Evolutionary conservation across 768 basidiomycete genomes (phyloP), one percentile per base, ranked within the genome.

Genomic region (Pholiota molesta): DNA sequence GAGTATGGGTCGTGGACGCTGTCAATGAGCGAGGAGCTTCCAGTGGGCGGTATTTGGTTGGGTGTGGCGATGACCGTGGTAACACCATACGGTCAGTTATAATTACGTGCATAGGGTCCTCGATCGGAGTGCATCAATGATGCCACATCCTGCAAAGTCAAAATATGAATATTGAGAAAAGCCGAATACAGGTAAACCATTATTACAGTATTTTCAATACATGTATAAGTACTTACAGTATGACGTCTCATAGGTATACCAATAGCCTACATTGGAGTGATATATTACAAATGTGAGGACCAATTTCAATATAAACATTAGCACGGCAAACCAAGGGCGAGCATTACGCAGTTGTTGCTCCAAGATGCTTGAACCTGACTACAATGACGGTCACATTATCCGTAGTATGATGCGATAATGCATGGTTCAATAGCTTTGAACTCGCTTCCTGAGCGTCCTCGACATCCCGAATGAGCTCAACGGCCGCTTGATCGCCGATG

Each of bases 321-420:
- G 47, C 47, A 26, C 11, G 47, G n/a, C 23, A 9, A 39, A 17
- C 17, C 14, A 11, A 19, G 6, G 16, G 29, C n/a, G 17, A 40
- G 16, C 31, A 51, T 61, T 57, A 60, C 55, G 40, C 56, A 45
- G 62, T 40, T 39, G 64, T 45, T 11, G 47, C 58, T 58, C 54
- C 64, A 45, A 59, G 61, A 55, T 79, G 77, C 70, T 88, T 89
- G 81, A 97, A 92, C 53, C 93, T 87, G 33, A 99, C 83, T 57
- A 98, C 93, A 58, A 98, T 74, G 29, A 94, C 91, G 37, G 93
- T 96, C 54, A 99, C 88, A 76, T 99, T 99, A 75, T 99, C 97
- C 44, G 91, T 92, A 16, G 95, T 95, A 76, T 94, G 96, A 71
- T 91, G 87, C 16, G 84, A 79, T 54, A 97, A 82, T 17, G 97